These are phyloP conservation scores for Pythium vanterpoolii DNA, from an alignment of 352 stramenopile genomes.

Conservation along the genomic window DNA sequence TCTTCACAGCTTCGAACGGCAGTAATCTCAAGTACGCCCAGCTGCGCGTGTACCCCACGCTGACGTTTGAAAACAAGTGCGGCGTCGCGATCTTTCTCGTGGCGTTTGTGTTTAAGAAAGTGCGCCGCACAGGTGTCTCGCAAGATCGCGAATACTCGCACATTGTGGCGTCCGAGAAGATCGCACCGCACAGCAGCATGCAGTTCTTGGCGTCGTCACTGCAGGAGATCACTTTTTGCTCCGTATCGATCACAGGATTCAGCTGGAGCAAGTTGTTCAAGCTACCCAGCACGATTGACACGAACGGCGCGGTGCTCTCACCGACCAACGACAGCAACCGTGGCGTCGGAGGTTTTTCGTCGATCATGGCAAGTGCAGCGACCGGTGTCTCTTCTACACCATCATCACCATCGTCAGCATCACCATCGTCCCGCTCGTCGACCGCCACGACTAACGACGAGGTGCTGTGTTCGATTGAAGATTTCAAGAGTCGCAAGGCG, in stretches of 20 bases:
- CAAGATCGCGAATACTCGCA: conserved; percentile 74
- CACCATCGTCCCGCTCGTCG: conserved; percentile 7
- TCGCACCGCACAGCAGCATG: conserved; percentile 38
- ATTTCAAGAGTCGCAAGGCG: conserved; percentile 54
- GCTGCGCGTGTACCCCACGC: conserved; percentile 54
- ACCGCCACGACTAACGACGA: conserved; percentile 14
- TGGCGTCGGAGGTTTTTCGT: conserved; percentile 4
- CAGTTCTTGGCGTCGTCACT: conserved; percentile 71
- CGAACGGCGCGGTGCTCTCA: neutral
- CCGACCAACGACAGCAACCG: conserved; percentile 3
- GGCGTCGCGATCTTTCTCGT: conserved; percentile 61
- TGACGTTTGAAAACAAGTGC: conserved; percentile 81
- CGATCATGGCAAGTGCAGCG: conserved; percentile 14
- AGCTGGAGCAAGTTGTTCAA: conserved; percentile 79
- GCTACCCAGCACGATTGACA: conserved; percentile 35
- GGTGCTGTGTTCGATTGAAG: conserved; percentile 46
- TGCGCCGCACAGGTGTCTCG: conserved; percentile 40
- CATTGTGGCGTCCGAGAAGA: conserved; percentile 62
- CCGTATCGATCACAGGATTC: conserved; percentile 70
- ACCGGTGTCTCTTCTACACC: neutral
- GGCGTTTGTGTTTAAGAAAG: conserved; percentile 81
- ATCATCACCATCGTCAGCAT: conserved; percentile 1
- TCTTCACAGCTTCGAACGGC: conserved; percentile 65
- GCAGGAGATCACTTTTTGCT: conserved; percentile 73
- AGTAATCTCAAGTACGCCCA: conserved; percentile 68